Base-by-base conservation (phyloP, 2,329 filamentous ascomycete genomes). In the Metarhizium anisopliae region DNA sequence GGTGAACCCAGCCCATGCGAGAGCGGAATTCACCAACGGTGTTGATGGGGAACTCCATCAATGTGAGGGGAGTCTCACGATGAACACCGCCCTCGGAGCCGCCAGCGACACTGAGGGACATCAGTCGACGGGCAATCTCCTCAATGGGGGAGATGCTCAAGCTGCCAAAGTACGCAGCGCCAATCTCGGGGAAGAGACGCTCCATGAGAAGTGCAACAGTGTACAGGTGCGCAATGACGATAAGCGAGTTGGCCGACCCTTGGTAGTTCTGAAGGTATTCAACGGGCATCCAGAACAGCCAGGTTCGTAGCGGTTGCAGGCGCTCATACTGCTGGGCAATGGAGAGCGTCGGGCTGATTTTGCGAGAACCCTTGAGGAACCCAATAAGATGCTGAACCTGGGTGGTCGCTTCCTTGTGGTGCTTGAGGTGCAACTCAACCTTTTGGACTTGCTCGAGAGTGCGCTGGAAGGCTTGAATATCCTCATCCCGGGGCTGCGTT, bases 201-300 rank as follows among this genome's bases (percentile, higher is more conserved):
- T 96, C 92, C 72, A 97, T 82, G 43, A 90, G 83, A 58, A 97
- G 78, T 3, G 90, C 91, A 18, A 91, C 84, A 0, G 90, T 92
- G 73, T 96, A 97, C 70, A 96, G 90, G 67, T 97, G 89, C 11
- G 91, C 89, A 55, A 97, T 85, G 59, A 95, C 85, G 53, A 95
- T 79, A 61, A 96, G 78, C 1, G 90, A 87, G 58, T 83, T 89
- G 29, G 89, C 81, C 61, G 93, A 90, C 40, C 83, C 83, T 52
- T 86, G 84, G 50, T 86, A 87, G 60, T 85, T 84, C 67, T 93
- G 87, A 30, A 96, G 79, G 63, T 92, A 87, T 61, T 85, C 84
- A 38, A 96, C 85, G 1, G 94, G 94, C 55, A 96, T 83, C 91
- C 93, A 97, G 73, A 97, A 96, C 16, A 97, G 82, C 91, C 93